Evolutionary conservation across 352 stramenopile species (phyloP).

Genomic region (Phytopythium delawarense): DNA sequence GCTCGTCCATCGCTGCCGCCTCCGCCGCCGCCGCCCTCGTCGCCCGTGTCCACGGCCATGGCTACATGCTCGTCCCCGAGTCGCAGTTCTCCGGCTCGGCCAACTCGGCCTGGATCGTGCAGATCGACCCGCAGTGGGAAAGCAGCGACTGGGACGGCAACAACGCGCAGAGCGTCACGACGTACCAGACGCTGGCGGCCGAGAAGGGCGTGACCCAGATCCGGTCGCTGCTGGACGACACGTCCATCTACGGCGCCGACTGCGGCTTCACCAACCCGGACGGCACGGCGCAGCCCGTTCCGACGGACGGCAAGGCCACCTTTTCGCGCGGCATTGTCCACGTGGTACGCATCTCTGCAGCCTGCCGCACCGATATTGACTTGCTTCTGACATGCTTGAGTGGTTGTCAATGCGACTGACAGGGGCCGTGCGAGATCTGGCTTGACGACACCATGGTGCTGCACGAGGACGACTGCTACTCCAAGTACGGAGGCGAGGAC

Average conservation of each 20-base stretch:
- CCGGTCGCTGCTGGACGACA: constrained; percentile 22
- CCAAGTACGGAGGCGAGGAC: constrained; percentile 10
- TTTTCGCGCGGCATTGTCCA: constrained; percentile 19
- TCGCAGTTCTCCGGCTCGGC: constrained; percentile 16
- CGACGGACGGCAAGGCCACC: constrained; percentile 16
- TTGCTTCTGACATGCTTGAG: constrained; percentile 10
- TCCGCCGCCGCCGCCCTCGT: constrained; percentile 9
- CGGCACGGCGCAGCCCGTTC: constrained; percentile 12
- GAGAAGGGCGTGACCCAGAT: constrained; percentile 17
- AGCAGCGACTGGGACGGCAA: constrained; percentile 17
- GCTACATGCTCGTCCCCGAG: constrained; percentile 21
- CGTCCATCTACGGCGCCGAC: constrained; percentile 15
- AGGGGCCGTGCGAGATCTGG: constrained; percentile 25
- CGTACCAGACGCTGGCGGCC: constrained; percentile 10
- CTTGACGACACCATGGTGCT: constrained; percentile 23
- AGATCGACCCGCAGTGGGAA: constrained; percentile 16
- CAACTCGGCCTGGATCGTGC: constrained; percentile 18
- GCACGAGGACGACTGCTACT: constrained; percentile 20
- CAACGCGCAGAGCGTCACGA: constrained; percentile 6
- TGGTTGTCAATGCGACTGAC: constrained; percentile 1
- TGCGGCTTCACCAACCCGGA: constrained; percentile 20
- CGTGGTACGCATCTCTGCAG: not conserved
- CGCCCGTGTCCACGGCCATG: constrained; percentile 13
- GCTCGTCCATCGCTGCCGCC: not conserved
- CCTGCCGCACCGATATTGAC: not conserved